Evolutionary conservation across 768 basidiomycete genomes (phyloP), one percentile per base, ranked within the genome.

Genomic region (Pleurotus eryngii): DNA sequence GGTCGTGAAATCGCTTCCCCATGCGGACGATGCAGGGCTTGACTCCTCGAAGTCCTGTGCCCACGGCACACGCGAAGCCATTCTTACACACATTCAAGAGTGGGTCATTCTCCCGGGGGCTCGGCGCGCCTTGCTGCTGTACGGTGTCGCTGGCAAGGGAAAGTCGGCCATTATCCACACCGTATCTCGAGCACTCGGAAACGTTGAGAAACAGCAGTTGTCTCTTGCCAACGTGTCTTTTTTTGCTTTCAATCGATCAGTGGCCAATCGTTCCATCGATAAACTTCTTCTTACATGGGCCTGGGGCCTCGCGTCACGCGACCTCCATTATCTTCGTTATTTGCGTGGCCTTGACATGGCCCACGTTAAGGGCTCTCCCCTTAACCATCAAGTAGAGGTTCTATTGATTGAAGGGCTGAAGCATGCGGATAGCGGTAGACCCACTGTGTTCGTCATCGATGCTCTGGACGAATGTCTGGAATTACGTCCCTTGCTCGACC

Each of bases 271-370:
- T 3, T 56, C 63, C 14, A 60, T 68, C 8, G 49, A 64, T 18
- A 57, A 61, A n/a, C 56, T 75, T 3, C 63, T 75, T 57, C 62
- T 61, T 27, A 75, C 74, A 0, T 66, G 75, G 38, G 68, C 72
- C 11, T 63, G 57, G 18, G 68, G 72, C 46, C 50, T 53, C 1
- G 12, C 50, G 8, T 22, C 20, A 1, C n/a, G 6, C n/a, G n/a
- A n/a, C n/a, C n/a, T n/a, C n/a, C n/a, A n/a, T n/a, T n/a, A n/a
- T n/a, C n/a, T n/a, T n/a, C n/a, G n/a, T n/a, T n/a, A n/a, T n/a
- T n/a, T n/a, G n/a, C n/a, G n/a, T n/a, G n/a, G n/a, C n/a, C n/a
- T n/a, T n/a, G n/a, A n/a, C n/a, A n/a, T n/a, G n/a, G n/a, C n/a
- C n/a, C n/a, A n/a, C n/a, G n/a, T n/a, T n/a, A n/a, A n/a, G n/a